Evolutionary conservation across 1,284 basidiomycete species (phyloP).

Genomic region (Malassezia yamatoensis): DNA sequence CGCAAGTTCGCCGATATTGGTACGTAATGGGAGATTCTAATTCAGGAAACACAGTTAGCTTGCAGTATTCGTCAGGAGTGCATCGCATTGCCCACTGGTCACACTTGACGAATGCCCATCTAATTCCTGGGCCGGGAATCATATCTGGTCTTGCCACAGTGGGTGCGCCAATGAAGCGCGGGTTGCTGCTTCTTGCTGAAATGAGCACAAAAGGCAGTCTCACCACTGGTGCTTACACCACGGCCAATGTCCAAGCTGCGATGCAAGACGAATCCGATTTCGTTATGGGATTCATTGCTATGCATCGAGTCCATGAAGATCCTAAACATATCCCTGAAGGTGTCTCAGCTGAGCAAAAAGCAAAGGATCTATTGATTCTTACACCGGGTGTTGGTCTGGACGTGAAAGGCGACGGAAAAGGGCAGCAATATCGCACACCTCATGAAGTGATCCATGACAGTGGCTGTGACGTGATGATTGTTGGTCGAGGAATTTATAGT

Average conservation of each 20-base stretch:
- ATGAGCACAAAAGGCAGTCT: conserved; percentile 89
- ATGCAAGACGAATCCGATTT: conserved; percentile 32
- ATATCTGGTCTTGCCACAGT: conserved; percentile 76
- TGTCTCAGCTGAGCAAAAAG: conserved; percentile 22
- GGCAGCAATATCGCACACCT: conserved; percentile 93
- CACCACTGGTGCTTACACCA: conserved; percentile 73
- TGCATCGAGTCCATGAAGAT: conserved; percentile 57
- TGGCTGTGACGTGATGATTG: conserved; percentile 96
- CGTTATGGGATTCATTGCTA: conserved; percentile 61
- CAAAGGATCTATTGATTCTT: conserved; percentile 72
- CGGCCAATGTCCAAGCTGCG: conserved; percentile 60
- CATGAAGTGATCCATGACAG: conserved; percentile 68
- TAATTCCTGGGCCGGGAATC: conserved; percentile 80
- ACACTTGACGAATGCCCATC: conserved; percentile 94
- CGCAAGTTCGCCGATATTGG: conserved; percentile 99
- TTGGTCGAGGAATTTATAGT: conserved; percentile 89
- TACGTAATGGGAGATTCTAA: conserved; percentile 41
- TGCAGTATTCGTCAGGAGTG: conserved; percentile 87
- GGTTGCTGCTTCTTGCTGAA: conserved; percentile 82
- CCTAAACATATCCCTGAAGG: conserved; percentile 16
- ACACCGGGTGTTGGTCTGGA: conserved; percentile 89
- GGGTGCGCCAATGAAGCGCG: conserved; percentile 72
- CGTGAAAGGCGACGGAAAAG: conserved; percentile 71
- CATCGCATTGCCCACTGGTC: conserved; percentile 93
- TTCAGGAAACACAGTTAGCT: conserved; percentile 83